Conservation (phyloP, 495 filamentous ascomycete genomes). For the Xylaria telfairii region DNA sequence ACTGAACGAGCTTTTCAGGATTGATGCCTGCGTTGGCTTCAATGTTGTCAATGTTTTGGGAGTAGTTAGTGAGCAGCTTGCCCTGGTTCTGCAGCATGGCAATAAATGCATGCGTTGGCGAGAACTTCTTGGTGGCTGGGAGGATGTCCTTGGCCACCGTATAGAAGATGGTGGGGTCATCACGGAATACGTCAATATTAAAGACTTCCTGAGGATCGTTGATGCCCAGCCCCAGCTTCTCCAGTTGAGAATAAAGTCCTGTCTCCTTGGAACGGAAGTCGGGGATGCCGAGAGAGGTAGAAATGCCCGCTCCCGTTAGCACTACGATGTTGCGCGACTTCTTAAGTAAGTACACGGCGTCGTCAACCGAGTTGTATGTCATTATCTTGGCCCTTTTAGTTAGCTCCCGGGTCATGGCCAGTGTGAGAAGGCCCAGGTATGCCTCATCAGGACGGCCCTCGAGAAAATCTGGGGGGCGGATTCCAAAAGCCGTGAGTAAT, state of each 20-base stretch:
- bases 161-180: conserved; percentile 92
- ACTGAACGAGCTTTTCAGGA: conserved; percentile 88
- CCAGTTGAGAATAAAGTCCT: conserved; percentile 85
- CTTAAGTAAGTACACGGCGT: conserved; percentile 79
- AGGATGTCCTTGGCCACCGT: conserved; percentile 89
- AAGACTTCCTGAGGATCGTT: conserved; percentile 94
- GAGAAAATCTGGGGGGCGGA: conserved; percentile 76
- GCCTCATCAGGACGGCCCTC: conserved; percentile 75
- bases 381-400: conserved; percentile 79
- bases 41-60: conserved; percentile 98
- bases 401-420: conserved; percentile 83
- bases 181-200: conserved; percentile 82
- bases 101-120: conserved; percentile 95
- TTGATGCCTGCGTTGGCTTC: conserved; percentile 85
- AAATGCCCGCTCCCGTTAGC: conserved; percentile 92
- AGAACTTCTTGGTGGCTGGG: conserved; percentile 72
- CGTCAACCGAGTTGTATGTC: conserved; percentile 85
- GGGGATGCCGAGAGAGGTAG: conserved; percentile 86
- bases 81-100: conserved; percentile 88
- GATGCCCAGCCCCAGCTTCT: conserved; percentile 65
- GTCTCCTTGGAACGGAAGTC: conserved; percentile 87
- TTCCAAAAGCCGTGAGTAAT: conserved; percentile 90
- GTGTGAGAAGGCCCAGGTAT: conserved; percentile 74
- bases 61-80: conserved; percentile 95
- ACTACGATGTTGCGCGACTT: conserved; percentile 85